Evolutionary conservation across 257 asterid genomes (phyloP), one percentile per base, ranked within the genome.

Genomic region (Ehretia macrophylla): DNA sequence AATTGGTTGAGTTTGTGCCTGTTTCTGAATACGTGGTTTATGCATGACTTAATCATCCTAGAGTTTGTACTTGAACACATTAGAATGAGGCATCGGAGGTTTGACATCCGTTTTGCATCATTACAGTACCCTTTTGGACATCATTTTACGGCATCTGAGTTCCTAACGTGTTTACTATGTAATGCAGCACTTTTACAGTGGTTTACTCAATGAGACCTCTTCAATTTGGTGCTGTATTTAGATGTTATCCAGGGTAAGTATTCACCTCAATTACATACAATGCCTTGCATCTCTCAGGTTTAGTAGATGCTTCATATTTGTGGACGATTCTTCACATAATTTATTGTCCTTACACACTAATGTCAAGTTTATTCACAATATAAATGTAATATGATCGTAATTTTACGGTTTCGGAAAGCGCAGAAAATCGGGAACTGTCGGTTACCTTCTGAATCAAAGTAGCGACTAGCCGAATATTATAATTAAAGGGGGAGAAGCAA

Each of bases 141-240:
- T n/a, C n/a, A n/a, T n/a, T n/a, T n/a, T n/a, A n/a, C n/a, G n/a
- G n/a, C n/a, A n/a, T n/a, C n/a, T 22, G 54, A 9, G 46, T 22
- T 49, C 11, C 23, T 59, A 38, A 49, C 9, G 1, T 20, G 11
- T 21, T 21, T 11, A 27, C 21, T 27, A 17, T 35, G 4, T 56
- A 19, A 14, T 68, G 75, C 90, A 92, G 98, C 80, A 84, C 79
- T 44, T 92, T 88, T 56, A 82, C 95, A 0, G 71, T 67, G 32
- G 95, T 76, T 68, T 92, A 92, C 85, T 92, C 97, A 1, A 88
- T 92, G 98, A 83, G 80, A 72, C 98, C 98, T 68, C 83, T 88
- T 55, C 78, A 79, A 19, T 55, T 79, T 18, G 98, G 98, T 63
- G 98, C 97, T 23, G 95, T 92, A 37, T 92, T 92, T 65, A 81